phyloP scores from a whole-genome alignment of 2,329 filamentous ascomycete genomes.

The Amylocarpus encephaloides region DNA sequence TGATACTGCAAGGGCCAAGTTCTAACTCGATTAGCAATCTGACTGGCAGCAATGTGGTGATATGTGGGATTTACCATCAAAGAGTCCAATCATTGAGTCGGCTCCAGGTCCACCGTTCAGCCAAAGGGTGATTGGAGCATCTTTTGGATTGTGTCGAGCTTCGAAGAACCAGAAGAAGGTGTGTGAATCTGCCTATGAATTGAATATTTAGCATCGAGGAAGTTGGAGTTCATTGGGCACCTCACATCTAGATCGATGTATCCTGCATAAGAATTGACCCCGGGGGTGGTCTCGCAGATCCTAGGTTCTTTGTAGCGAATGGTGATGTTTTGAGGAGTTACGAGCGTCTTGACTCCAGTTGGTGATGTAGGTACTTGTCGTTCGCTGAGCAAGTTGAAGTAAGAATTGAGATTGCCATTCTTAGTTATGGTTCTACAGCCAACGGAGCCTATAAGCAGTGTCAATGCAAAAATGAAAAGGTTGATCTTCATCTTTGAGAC shows the following conservation, averaged over 20 bases:
- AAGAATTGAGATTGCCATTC: constrained; percentile 14
- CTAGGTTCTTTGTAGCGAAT: constrained; percentile 43
- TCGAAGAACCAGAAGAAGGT: constrained; percentile 47
- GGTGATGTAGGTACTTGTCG: constrained; percentile 37
- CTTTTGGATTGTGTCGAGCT: constrained; percentile 39
- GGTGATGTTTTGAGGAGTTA: constrained; percentile 35
- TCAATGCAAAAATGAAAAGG: too few relatives aligned
- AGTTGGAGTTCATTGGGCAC: background rate
- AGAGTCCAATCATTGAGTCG: constrained; percentile 49
- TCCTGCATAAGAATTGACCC: constrained; percentile 27
- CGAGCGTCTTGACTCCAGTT: constrained; percentile 34
- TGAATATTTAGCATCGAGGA: background rate
- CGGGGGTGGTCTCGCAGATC: constrained; percentile 26
- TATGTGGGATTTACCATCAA: constrained; percentile 27
- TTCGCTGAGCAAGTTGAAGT: constrained; percentile 8
- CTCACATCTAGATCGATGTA: constrained; percentile 26
- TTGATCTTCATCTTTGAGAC: too few relatives aligned
- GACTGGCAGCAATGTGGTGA: background rate
- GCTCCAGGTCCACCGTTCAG: constrained; percentile 48
- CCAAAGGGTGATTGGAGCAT: constrained; percentile 45
- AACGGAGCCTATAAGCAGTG: too few relatives aligned
- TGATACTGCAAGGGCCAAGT: constrained; percentile 37
- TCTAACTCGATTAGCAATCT: constrained; percentile 18
- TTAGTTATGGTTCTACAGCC: background rate
- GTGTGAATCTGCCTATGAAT: constrained; percentile 38